Evolutionary conservation across 2,329 filamentous ascomycete species (phyloP).

Genomic region (Pezicula radicicola): DNA sequence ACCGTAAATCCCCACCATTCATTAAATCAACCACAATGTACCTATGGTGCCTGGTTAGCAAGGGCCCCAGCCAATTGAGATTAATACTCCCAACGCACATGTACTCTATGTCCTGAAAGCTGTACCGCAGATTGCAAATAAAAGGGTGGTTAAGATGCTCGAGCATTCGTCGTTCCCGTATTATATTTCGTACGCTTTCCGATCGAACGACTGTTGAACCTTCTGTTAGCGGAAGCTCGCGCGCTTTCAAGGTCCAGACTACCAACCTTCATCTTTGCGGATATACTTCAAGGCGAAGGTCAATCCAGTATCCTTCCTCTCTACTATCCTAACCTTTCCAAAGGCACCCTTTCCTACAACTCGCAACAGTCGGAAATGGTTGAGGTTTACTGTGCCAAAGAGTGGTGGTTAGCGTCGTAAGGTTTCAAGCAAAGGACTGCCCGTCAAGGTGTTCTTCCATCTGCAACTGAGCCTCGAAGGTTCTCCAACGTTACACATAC

Average conservation of each 20-base stretch:
- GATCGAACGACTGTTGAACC: slow-evolving; percentile 78
- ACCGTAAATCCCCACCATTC: slow-evolving; percentile 94
- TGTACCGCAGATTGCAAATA: slow-evolving; percentile 97
- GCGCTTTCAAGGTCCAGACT: slow-evolving; percentile 1
- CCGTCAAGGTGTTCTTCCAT: not conserved
- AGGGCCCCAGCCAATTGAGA: slow-evolving; percentile 5
- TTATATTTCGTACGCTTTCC: slow-evolving; percentile 97
- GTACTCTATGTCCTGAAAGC: slow-evolving; percentile 98
- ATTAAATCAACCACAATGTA: slow-evolving; percentile 97
- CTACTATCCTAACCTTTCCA: slow-evolving; percentile 97
- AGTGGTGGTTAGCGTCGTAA: slow-evolving; percentile 15
- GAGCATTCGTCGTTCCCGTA: slow-evolving; percentile 95
- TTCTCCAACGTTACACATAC: slow-evolving; percentile 46
- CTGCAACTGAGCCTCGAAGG: not conserved
- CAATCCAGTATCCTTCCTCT: slow-evolving; percentile 90
- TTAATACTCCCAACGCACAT: slow-evolving; percentile 59
- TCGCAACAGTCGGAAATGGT: slow-evolving; percentile 91
- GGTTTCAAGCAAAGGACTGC: slow-evolving; percentile 2
- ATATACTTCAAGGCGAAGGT: slow-evolving; percentile 98
- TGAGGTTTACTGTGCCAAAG: slow-evolving; percentile 74
- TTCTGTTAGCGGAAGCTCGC: slow-evolving; percentile 7
- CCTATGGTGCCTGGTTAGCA: slow-evolving; percentile 36
- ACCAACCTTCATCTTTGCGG: slow-evolving; percentile 91
- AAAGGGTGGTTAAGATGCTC: slow-evolving; percentile 98
- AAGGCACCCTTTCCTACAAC: slow-evolving; percentile 98